A percentile compares a stretch with the other conserved stretches of the same genome.
Evolutionary conservation across 2,329 filamentous ascomycete species (phyloP).

Genomic region (Epichloe gansuensis): DNA sequence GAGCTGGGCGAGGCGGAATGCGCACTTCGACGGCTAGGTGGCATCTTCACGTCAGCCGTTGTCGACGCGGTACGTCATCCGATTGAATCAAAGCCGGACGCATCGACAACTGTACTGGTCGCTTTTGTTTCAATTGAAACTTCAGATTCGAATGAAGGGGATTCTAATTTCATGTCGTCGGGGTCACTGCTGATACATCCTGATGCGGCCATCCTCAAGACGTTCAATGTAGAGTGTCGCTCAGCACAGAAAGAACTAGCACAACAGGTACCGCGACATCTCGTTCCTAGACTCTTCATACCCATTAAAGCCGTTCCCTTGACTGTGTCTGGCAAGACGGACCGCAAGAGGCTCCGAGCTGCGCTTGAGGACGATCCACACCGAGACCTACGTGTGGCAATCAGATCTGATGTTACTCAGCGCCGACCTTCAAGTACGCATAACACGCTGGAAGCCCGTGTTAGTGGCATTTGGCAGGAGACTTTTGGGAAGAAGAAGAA

Average conservation of each 20-base stretch:
- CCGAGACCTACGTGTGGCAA: slow-evolving; percentile 4
- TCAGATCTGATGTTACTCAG: background rate
- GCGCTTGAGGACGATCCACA: slow-evolving; percentile 20
- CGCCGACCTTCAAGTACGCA: background rate
- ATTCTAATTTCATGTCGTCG: background rate
- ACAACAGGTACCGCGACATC: background rate
- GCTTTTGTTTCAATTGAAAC: background rate
- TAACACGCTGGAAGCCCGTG: background rate
- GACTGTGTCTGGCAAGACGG: background rate
- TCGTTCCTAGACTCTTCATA: background rate
- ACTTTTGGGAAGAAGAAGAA: slow-evolving; percentile 19
- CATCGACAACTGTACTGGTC: background rate
- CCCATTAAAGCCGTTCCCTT: background rate
- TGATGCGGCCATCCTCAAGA: background rate
- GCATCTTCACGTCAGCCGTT: background rate
- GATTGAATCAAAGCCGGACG: background rate
- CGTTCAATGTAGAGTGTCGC: background rate
- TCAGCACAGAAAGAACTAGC: background rate
- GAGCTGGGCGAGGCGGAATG: background rate
- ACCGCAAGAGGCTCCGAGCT: slow-evolving; percentile 23
- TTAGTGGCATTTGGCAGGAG: slow-evolving; percentile 8
- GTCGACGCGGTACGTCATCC: background rate
- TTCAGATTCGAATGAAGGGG: background rate
- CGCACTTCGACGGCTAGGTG: background rate
- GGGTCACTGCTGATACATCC: background rate